Conservation (phyloP, 345 rosid species). For the sweet orange (Citrus sinensis) region DNA sequence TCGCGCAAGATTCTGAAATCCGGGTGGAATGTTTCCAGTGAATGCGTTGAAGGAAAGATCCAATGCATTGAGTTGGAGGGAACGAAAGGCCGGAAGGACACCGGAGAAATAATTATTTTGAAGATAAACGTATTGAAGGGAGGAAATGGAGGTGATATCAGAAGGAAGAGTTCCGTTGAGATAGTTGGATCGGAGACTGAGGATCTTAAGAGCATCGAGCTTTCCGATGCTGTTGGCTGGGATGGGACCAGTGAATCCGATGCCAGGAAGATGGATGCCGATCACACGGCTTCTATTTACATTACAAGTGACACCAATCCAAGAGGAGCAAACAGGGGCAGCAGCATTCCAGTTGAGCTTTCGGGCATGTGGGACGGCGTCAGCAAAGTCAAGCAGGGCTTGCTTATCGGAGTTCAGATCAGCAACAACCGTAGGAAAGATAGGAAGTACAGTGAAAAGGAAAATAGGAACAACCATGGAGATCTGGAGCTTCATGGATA, state of each 20-base stretch:
- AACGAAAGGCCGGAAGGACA: constrained; percentile 30
- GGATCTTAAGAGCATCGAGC: constrained; percentile 51
- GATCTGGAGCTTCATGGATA: constrained; percentile 30
- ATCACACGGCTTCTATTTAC: constrained; percentile 34
- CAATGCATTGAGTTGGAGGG: constrained; percentile 42
- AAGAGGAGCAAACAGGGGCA: constrained; percentile 39
- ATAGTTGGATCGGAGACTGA: constrained; percentile 73
- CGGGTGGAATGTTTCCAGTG: constrained; percentile 45
- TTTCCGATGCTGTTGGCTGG: constrained; percentile 49
- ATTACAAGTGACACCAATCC: constrained; percentile 67
- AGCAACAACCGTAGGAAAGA: constrained; percentile 17
- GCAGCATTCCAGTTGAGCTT: constrained; percentile 54
- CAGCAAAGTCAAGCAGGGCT: constrained; percentile 54
- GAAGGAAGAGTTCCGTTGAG: constrained; percentile 62
- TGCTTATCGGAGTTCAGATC: constrained; percentile 51
- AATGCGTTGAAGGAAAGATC: constrained; percentile 72
- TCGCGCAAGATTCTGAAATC: constrained; percentile 32
- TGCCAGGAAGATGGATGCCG: constrained; percentile 60
- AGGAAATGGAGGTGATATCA: constrained; percentile 55
- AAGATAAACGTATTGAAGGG: constrained; percentile 53
- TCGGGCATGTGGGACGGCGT: constrained; percentile 41
- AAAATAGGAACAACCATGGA: constrained; percentile 20
- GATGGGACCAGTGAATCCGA: constrained; percentile 62
- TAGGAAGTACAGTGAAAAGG: constrained; percentile 16
- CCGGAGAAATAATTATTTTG: constrained; percentile 71